These are phyloP conservation scores for Quercus tomentella DNA, from an alignment of 331 rosid genomes.

Conservation along the genomic window DNA sequence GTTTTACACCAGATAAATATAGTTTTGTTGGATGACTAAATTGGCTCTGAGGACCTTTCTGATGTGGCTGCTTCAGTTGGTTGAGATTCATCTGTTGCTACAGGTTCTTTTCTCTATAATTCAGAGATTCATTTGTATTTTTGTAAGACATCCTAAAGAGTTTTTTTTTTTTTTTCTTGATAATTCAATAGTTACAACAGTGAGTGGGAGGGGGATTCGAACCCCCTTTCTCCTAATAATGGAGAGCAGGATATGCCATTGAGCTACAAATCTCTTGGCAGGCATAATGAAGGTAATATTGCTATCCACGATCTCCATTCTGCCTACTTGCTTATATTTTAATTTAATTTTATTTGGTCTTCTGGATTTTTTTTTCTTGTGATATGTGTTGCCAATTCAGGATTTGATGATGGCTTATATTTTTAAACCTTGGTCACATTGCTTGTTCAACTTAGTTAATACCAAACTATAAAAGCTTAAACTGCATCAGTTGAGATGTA, in stretches of 20 bases:
- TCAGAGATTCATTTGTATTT: not conserved
- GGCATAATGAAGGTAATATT: not conserved
- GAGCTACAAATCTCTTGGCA: no score
- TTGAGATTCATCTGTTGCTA: slow-evolving; percentile 18
- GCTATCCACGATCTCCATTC: not conserved
- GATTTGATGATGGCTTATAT: not conserved
- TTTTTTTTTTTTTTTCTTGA: no score
- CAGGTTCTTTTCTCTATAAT: no score
- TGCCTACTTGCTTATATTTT: no score
- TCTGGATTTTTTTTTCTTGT: no score
- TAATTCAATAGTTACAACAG: no score
- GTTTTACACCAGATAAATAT: slow-evolving; percentile 56
- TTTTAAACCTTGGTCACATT: not conserved
- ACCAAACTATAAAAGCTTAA: not conserved
- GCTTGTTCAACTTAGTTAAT: not conserved
- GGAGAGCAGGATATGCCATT: no score
- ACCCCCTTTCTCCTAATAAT: no score
- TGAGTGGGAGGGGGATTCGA: no score
- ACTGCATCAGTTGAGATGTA: no score
- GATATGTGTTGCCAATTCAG: not conserved
- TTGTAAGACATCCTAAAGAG: not conserved
- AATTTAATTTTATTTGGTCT: no score
- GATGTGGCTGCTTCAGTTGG: slow-evolving; percentile 48
- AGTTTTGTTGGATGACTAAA: slow-evolving; percentile 48
- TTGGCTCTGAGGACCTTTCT: slow-evolving; percentile 39